Evolutionary conservation across 768 basidiomycete genomes (phyloP).

Genomic region (Podaxis pistillaris): DNA sequence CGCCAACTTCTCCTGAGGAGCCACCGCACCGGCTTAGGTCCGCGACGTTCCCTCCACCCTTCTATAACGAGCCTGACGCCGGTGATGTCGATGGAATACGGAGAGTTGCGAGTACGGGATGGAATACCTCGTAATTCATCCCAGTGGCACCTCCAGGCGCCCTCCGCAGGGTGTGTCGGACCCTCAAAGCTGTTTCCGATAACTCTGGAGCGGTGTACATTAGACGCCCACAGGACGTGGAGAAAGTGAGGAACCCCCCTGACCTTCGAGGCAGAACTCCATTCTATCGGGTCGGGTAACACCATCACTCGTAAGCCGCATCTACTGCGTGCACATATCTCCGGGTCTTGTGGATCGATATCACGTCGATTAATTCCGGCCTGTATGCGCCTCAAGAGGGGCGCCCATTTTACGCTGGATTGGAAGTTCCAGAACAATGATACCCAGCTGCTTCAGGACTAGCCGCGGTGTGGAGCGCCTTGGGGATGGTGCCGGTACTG

Average conservation of each 20-base stretch:
- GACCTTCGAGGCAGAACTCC: slow-evolving; percentile 1
- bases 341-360: background rate
- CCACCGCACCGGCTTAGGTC: slow-evolving; percentile 27
- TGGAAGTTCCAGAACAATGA: slow-evolving; percentile 8
- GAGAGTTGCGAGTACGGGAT: background rate
- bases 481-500: background rate
- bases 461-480: background rate
- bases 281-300: background rate
- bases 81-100: slow-evolving; percentile 15
- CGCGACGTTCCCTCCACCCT: background rate
- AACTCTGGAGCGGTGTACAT: background rate
- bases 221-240: too few relatives aligned
- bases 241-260: background rate
- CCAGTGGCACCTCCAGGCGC: background rate
- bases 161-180: background rate
- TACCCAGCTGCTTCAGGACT: background rate
- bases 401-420: slow-evolving; percentile 13
- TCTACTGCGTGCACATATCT: slow-evolving; percentile 4
- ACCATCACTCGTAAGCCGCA: background rate
- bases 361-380: slow-evolving; percentile 12
- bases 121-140: background rate
- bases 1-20: slow-evolving; percentile 35
- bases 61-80: slow-evolving; percentile 23
- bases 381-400: slow-evolving; percentile 11
- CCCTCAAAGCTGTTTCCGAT: background rate